Base-by-base conservation (phyloP, 345 rosid genomes). In the Kernera saxatilis region DNA sequence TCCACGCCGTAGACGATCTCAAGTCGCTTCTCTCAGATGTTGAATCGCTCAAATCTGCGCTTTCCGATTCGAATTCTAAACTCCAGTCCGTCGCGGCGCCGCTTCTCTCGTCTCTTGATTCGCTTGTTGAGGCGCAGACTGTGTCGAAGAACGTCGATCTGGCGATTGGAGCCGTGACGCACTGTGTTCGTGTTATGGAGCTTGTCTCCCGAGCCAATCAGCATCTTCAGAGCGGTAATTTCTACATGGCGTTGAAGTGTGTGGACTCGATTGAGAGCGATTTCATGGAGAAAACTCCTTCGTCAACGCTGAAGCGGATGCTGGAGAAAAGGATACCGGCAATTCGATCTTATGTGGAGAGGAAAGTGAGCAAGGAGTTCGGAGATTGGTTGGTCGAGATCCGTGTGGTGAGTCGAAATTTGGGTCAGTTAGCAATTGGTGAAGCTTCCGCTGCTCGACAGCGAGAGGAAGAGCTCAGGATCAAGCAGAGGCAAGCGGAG, bases 381-480 rank as follows among this genome's bases (percentile, higher is more conserved):
- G 89, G 96, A 1, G 92, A 94, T 79, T 94, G 99, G 99, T 81
- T 94, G 17, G 99, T 94, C 18, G 99, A 89, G 85, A 91, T 94
- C 81, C 93, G 99, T 19, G 96, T 87, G 3, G 97, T 88, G 52
- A 82, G 99, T 79, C 80, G 98, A 48, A 91, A 94, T 75, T 71
- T 89, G 27, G 99, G 99, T 8, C 98, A 94, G 67, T 73, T 91
- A 72, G 99, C 96, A 9, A 94, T 94, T 22, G 99, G 99, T 22
- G 96, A 94, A 74, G 99, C 99, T 33, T 91, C 96, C 0, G 84
- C 96, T 0, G 93, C 92, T 12, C 81, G 99, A 73, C 98, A 91
- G 77, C 84, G 96, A 2, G 97, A 94, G 64, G 99, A 94, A 76
- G 99, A 94, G 46, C 87, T 94, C 17, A 82, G 99, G 66, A 87